Percentiles rank a stretch among this genome's conserved stretches.
Evolutionary conservation across 257 asterid species (phyloP).

Genomic region (Solanum pimpinellifolium): DNA sequence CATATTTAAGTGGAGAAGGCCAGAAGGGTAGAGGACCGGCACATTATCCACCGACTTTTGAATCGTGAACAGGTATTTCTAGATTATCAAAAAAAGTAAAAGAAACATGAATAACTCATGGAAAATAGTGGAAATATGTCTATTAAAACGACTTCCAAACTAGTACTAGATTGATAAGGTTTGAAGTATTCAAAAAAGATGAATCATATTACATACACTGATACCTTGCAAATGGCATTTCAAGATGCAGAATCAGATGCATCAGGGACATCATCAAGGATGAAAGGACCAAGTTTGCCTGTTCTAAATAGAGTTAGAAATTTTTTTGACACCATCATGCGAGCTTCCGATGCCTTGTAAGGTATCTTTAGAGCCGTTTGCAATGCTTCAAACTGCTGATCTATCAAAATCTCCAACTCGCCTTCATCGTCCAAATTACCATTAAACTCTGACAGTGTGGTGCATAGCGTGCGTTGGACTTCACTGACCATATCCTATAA

Average conservation of each 20-base stretch:
- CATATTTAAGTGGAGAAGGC: neutral
- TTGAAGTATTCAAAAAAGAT: neutral
- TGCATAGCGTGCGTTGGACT: conserved; percentile 52
- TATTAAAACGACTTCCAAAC: neutral
- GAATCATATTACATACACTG: neutral
- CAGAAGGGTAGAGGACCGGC: neutral
- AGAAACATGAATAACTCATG: neutral
- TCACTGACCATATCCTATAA: conserved; percentile 56
- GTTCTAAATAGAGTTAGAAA: conserved; percentile 67
- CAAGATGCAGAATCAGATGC: conserved; percentile 7
- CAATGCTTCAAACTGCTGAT: conserved; percentile 66
- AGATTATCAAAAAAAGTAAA: neutral
- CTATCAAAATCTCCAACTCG: conserved; percentile 65
- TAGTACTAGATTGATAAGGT: neutral
- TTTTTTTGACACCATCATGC: conserved; percentile 55
- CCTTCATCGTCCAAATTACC: conserved; percentile 66
- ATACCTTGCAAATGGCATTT: neutral
- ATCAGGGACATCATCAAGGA: conserved; percentile 73
- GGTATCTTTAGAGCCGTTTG: conserved; percentile 62
- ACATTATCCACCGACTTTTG: neutral
- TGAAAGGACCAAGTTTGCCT: conserved; percentile 80
- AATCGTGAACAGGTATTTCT: neutral
- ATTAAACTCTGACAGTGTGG: conserved; percentile 37
- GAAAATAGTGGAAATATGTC: neutral
- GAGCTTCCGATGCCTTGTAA: conserved; percentile 63